A percentile compares a stretch with the other conserved stretches of the same genome.
phyloP scores from a whole-genome alignment of 371 early-diverging fungal genomes.

The Saksenaea oblongispora region DNA sequence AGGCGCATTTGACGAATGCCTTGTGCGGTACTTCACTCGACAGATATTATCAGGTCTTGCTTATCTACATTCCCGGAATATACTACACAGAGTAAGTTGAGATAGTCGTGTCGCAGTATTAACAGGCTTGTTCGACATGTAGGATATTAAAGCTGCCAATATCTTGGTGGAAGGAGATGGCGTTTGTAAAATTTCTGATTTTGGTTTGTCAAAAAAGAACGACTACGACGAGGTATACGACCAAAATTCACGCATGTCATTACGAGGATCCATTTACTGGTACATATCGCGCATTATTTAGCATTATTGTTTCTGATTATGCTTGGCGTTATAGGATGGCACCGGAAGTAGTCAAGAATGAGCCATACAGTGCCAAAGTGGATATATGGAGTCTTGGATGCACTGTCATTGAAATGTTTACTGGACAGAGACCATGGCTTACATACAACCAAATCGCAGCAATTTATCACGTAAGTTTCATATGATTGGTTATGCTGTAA shows the following conservation, averaged over 20 bases:
- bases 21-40: conserved; percentile 78
- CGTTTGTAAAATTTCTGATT: conserved; percentile 95
- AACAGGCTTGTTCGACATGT: not conserved
- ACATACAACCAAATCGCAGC: conserved; percentile 85
- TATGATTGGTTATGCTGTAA: not conserved
- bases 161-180: conserved; percentile 84
- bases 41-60: conserved; percentile 86
- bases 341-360: conserved; percentile 79
- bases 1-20: conserved; percentile 73
- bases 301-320: not conserved
- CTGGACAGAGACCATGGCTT: conserved; percentile 91
- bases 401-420: conserved; percentile 95
- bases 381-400: conserved; percentile 93
- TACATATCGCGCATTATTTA: not conserved
- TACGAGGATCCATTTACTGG: conserved; percentile 1
- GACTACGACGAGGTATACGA: conserved; percentile 57
- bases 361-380: conserved; percentile 75
- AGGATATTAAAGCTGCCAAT: conserved; percentile 97
- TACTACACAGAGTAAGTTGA: conserved; percentile 72
- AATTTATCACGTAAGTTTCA: conserved; percentile 55
- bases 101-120: not conserved
- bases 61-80: conserved; percentile 90
- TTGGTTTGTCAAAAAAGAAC: conserved; percentile 92
- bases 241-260: conserved; percentile 17
- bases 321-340: conserved; percentile 75